Evolutionary conservation across 345 rosid genomes (phyloP), one percentile per base, ranked within the genome.

Genomic region (Xanthoceras sorbifolium): DNA sequence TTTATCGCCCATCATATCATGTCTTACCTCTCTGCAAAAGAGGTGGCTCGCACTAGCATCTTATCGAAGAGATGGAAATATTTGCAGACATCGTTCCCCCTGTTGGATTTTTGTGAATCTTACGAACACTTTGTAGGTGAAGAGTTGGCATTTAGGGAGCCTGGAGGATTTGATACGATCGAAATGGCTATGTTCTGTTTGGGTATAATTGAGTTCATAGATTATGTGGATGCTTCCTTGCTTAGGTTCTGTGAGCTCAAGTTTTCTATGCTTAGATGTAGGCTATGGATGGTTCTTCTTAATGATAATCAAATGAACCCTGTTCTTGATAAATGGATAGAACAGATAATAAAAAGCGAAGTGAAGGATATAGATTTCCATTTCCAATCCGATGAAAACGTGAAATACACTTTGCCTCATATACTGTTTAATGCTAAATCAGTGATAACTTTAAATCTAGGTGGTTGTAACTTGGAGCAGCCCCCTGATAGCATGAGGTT

Each of bases 1-100:
- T 28, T 46, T 48, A 26, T 44, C 5, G 26, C 15, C 18, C 72
- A 69, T 7, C 15, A 69, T 1, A 28, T 68, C 3, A 26, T 68
- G 38, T 46, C 32, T 23, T 1, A 65, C 28, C 54, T 67, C 54
- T 2, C 32, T 3, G 4, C 9, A 25, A 42, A 67, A 23, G 54
- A 40, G 20, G 17, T 42, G 25, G 71, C n/a, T 67, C 32, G 26
- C 25, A 42, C 71, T 40, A 67, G 32, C 12, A 0, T 67, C 31
- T 6, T 67, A 11, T 67, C 71, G 11, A 67, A 67, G 71, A 12
- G 34, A 42, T 68, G 72, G 60, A 68, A 68, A 10, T 0, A 48
- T 9, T 44, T 44, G 28, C 9, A 7, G 14, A 5, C 32, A 6
- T 46, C 38, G 2, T 68, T 14, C 23, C 59, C 59, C 6, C 0